Conservation (phyloP, 768 basidiomycete genomes). For the Pleurotus pulmonarius region DNA sequence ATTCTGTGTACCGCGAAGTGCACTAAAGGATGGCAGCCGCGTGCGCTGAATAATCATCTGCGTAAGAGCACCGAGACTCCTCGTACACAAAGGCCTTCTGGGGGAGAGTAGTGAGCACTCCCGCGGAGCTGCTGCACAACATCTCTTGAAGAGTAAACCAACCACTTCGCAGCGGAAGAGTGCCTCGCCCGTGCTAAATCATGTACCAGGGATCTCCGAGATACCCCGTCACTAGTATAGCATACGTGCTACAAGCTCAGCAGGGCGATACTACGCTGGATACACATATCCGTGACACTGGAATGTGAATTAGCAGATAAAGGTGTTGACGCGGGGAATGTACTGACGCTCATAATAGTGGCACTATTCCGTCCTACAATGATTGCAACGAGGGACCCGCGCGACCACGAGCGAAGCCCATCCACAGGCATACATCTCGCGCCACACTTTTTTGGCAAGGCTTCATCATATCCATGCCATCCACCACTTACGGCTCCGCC, state of each 20-base stretch:
- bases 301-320: too few species aligned
- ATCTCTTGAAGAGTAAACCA: not conserved
- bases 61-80: not conserved
- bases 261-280: not conserved
- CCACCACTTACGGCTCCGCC: too few species aligned
- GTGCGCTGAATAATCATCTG: not conserved
- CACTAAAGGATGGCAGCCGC: constrained; percentile 47
- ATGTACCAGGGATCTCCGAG: not conserved
- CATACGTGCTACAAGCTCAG: not conserved
- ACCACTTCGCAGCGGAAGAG: not conserved
- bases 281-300: too few species aligned
- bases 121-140: not conserved
- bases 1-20: constrained; percentile 58
- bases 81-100: not conserved
- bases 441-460: too few species aligned
- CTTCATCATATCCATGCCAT: too few species aligned
- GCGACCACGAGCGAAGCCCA: too few species aligned
- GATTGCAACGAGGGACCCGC: too few species aligned
- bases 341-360: too few species aligned
- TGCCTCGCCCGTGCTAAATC: not conserved
- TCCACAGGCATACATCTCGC: too few species aligned
- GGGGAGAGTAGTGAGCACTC: not conserved
- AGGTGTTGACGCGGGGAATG: too few species aligned
- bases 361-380: too few species aligned
- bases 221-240: not conserved